Conservation (phyloP, 2,329 filamentous ascomycete genomes). For the Fusarium verrucosum region DNA sequence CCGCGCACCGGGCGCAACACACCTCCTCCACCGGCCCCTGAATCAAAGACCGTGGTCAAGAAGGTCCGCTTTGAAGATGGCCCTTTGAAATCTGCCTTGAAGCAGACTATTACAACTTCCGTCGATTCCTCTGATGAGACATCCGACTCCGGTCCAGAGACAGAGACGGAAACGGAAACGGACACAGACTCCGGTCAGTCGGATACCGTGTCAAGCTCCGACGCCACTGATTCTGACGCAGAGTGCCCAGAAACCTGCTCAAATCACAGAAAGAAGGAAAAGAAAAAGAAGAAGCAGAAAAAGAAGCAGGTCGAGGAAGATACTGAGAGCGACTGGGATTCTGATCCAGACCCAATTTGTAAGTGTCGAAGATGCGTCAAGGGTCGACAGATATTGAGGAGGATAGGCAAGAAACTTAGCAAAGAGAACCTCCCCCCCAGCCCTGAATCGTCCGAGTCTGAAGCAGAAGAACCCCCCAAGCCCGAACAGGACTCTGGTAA, state of each 20-base stretch:
- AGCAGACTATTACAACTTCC: constrained; percentile 34
- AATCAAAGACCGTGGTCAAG: constrained; percentile 45
- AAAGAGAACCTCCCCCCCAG: constrained; percentile 11
- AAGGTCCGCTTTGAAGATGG: constrained; percentile 56
- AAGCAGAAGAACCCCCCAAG: constrained; percentile 30
- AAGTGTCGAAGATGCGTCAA: constrained; percentile 42
- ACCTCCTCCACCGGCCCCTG: background rate
- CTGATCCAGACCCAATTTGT: constrained; percentile 49
- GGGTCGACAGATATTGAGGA: constrained; percentile 35
- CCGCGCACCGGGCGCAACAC: constrained; percentile 50
- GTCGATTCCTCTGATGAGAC: constrained; percentile 37
- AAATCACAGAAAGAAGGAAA: constrained; percentile 24
- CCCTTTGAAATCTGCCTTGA: constrained; percentile 41
- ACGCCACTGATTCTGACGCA: constrained; percentile 29
- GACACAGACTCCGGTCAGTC: constrained; percentile 40
- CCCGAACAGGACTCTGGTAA: constrained; percentile 34
- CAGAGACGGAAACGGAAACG: constrained; percentile 26
- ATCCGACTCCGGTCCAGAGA: constrained; percentile 33
- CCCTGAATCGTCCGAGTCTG: constrained; percentile 34
- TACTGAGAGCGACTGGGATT: constrained; percentile 44
- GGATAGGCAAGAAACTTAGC: constrained; percentile 34
- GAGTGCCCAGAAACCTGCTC: constrained; percentile 26
- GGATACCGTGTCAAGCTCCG: constrained; percentile 21
- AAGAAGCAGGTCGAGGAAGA: constrained; percentile 17
- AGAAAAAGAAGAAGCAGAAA: constrained; percentile 33